Base-by-base conservation (phyloP, 2,329 filamentous ascomycete genomes). In the Arthrobotrys musiformis region DNA sequence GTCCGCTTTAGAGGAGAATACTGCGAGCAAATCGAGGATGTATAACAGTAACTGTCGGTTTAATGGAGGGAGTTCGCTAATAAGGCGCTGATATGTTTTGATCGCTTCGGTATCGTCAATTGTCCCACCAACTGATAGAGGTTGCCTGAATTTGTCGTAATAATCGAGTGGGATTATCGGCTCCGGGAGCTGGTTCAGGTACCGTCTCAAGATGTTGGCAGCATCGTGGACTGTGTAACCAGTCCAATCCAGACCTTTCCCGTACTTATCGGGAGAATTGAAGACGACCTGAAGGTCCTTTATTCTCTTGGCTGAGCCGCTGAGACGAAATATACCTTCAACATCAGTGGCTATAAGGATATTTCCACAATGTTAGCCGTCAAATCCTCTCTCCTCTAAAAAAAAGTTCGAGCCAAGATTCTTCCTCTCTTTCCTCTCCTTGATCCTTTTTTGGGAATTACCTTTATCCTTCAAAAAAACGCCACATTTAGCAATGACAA, bases 141-240 rank as follows among this genome's bases (percentile, higher is more conserved):
- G 95, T 62, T 94, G 89, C 78, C 95, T 90, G 84, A 98, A 99
- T 73, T 89, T 89, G 81, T 96, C 92, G 83, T 99, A 99, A 79
- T 97, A 90, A 81, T 96, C 92, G 64, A 98, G 86, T 2, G 95
- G 95, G 30, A 99, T 95, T 79, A 99, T 97, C 4, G 95, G 95
- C 83, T 99, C 95, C 1, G 95, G 95, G 1, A 99, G 88, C 82
- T 97, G 93, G 84, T 98, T 98, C 79, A 99, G 90, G 83, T 99
- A 99, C 81, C 95, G 90, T 79, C 95, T 91, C 50, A 99, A 88
- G 78, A 99, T 94, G 82, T 98, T 99, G 81, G 95, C 94, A 26
- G 95, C 95, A 87, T 99, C 95, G 84, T 99, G 95, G 46, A 99
- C 95, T 0, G 95, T 99, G 83, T 97, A 99, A 54, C 95, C 95